Conservation (phyloP, 176 grass and related monocot species). For the Zoysia pacifica region DNA sequence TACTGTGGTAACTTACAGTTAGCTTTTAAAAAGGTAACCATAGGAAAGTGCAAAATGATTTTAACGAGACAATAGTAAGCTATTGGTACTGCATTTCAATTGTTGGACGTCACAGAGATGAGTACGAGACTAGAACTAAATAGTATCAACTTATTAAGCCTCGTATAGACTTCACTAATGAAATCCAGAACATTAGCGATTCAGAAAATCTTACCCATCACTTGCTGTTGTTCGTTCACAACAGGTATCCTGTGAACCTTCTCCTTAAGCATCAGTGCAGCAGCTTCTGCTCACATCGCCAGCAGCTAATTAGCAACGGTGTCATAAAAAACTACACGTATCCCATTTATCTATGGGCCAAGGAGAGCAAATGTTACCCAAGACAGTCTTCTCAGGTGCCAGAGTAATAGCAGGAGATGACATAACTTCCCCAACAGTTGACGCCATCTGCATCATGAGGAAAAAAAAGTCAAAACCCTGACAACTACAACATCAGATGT, state of each 20-base stretch:
- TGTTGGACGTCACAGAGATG: no score
- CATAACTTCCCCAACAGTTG: constrained; percentile 76
- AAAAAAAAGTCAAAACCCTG: not conserved
- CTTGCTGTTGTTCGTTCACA: constrained; percentile 57
- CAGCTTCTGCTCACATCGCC: constrained; percentile 60
- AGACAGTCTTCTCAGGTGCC: constrained; percentile 58
- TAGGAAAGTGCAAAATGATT: no score
- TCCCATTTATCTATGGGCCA: not conserved
- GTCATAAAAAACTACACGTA: not conserved
- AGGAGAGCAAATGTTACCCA: constrained; percentile 45
- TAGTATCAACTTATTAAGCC: not conserved
- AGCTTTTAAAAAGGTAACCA: no score
- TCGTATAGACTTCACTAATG: not conserved
- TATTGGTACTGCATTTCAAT: no score
- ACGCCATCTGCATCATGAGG: constrained; percentile 56
- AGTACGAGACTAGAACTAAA: not conserved
- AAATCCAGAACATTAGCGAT: not conserved
- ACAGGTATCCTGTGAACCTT: constrained; percentile 86
- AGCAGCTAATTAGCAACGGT: not conserved
- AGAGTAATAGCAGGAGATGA: constrained; percentile 80
- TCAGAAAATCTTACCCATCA: constrained; percentile 51
- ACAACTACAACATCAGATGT: not conserved
- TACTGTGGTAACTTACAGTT: not conserved
- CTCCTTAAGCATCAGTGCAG: constrained; percentile 76
- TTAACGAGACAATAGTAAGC: no score